Evolutionary conservation across 1,139 yeast genomes (phyloP), one percentile per base, ranked within the genome.

Genomic region (Magnusiomyces ingens): DNA sequence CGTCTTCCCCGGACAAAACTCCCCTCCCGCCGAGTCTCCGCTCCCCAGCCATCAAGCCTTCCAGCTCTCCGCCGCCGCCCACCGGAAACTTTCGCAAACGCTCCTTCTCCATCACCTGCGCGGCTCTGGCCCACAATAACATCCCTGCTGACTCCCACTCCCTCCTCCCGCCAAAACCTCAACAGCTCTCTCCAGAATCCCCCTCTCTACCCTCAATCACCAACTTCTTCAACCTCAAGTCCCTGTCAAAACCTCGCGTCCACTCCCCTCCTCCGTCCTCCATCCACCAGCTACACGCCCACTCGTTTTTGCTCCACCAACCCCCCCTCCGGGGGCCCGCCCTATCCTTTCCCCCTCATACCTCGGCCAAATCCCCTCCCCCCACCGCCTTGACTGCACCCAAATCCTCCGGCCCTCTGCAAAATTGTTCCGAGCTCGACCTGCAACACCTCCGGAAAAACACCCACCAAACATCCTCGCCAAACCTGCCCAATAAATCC

Each of bases 11-110:
- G n/a, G n/a, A n/a, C n/a, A n/a, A n/a, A n/a, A n/a, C 8, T 8
- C 32, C 32, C 32, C 32, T 5, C 32, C 4, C 32, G 21, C 10
- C 22, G 49, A 21, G 48, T 57, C 29, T 44, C 51, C 49, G 47
- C 47, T 49, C 52, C 49, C 12, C 43, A 18, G 40, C 40, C 36
- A 26, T 26, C 8, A 8, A 26, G 32, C 8, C 32, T 8, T 26
- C 32, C 32, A 26, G 32, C 32, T n/a, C n/a, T n/a, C n/a, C n/a
- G n/a, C n/a, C n/a, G n/a, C n/a, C n/a, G n/a, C n/a, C n/a, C n/a
- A n/a, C 8, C 21, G 11, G 8, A 43, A 19, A 19, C n/a, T 43
- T 43, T 21, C 19, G 47, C 8, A 45, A 45, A 22, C 48, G 48
- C 29, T 32, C 48, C 26, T 45, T 45, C 17, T 45, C 48, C 6